Percentiles rank a stretch among this genome's conserved stretches.
These are phyloP conservation scores for Penicillium canariense DNA, from an alignment of 495 filamentous ascomycete species.

Conservation along the genomic window DNA sequence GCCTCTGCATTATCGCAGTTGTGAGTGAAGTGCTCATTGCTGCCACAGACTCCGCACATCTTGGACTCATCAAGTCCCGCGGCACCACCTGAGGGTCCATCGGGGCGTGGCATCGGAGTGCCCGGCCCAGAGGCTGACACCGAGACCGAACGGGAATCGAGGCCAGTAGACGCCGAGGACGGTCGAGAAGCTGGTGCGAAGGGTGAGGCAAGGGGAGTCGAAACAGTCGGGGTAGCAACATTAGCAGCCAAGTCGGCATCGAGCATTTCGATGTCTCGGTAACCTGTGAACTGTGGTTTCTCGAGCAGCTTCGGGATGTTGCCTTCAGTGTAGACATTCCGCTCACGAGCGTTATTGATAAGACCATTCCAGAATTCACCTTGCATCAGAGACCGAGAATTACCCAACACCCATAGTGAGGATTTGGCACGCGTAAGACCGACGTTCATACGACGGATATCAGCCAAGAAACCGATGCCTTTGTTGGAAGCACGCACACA, in stretches of 20 bases:
- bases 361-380: constrained; percentile 88
- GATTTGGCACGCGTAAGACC: constrained; percentile 94
- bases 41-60: constrained; percentile 49
- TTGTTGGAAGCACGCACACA: constrained; percentile 90
- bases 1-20: constrained; percentile 49
- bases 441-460: constrained; percentile 99
- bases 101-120: constrained; percentile 23
- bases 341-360: constrained; percentile 71
- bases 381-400: constrained; percentile 77
- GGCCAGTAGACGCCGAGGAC: constrained; percentile 23
- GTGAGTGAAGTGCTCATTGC: constrained; percentile 44
- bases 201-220: constrained; percentile 6
- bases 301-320: constrained; percentile 55
- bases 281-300: constrained; percentile 48
- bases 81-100: constrained; percentile 45
- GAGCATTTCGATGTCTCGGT: constrained; percentile 48
- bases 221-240: constrained; percentile 3
- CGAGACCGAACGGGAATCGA: constrained; percentile 26
- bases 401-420: constrained; percentile 92
- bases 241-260: constrained; percentile 29
- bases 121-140: constrained; percentile 27
- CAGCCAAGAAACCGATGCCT: constrained; percentile 95
- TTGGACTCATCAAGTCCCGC: constrained; percentile 43
- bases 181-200: constrained; percentile 27
- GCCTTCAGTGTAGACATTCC: constrained; percentile 74